These are phyloP conservation scores for Akebia trifoliata DNA, from an alignment of 164 flowering plant species.

Conservation along the genomic window DNA sequence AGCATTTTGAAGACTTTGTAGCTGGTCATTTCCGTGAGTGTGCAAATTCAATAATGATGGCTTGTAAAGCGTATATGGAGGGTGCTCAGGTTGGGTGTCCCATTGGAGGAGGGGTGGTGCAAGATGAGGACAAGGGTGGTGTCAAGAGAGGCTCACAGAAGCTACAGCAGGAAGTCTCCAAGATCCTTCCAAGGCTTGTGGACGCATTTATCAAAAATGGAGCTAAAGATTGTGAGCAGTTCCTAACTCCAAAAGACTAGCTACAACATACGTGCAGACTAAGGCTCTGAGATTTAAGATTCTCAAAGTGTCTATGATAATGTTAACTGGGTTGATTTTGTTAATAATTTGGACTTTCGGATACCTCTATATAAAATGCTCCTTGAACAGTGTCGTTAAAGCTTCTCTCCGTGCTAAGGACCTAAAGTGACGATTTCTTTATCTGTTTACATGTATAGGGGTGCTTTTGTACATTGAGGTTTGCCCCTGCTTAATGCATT, in stretches of 20 bases:
- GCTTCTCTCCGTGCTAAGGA: too few species aligned
- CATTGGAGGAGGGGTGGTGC: constrained; percentile 54
- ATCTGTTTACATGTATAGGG: too few species aligned
- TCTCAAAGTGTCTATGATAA: too few species aligned
- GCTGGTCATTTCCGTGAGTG: constrained; percentile 48
- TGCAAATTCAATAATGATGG: constrained; percentile 46
- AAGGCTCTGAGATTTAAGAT: too few species aligned
- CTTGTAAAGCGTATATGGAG: constrained; percentile 66
- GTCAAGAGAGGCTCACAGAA: constrained; percentile 35
- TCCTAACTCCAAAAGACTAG: constrained; percentile 8
- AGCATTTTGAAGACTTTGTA: constrained; percentile 74
- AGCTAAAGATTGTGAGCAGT: constrained; percentile 34
- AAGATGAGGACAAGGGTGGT: constrained; percentile 49
- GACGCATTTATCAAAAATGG: constrained; percentile 38
- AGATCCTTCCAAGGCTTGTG: constrained; percentile 31
- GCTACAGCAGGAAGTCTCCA: constrained; percentile 31
- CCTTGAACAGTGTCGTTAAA: too few species aligned
- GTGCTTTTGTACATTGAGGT: too few species aligned
- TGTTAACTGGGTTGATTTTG: too few species aligned
- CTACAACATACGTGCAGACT: background rate
- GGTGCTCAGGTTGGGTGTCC: constrained; percentile 71
- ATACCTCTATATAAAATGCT: too few species aligned
- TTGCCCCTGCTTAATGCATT: too few species aligned
- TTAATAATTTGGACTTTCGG: too few species aligned
- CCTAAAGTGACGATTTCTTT: too few species aligned